phyloP scores from a whole-genome alignment of 768 basidiomycete genomes.

The Strobilomyces echinocephalus region DNA sequence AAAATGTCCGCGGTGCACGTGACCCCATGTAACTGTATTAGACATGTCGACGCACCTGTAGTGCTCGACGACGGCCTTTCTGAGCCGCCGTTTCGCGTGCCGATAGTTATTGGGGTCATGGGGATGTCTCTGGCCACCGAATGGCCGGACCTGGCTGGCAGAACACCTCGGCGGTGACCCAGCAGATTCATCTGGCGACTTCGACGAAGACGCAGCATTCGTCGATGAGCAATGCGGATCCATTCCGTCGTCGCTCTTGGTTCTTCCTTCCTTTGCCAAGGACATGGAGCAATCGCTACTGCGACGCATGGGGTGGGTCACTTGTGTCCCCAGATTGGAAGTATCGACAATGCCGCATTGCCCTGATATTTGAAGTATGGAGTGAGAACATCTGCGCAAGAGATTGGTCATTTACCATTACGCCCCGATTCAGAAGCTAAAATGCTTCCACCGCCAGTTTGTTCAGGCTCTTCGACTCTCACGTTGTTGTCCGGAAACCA shows the following conservation, averaged over 20 bases:
- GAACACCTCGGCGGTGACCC: not conserved
- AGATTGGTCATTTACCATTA: not conserved
- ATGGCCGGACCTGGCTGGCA: not conserved
- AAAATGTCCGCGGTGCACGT: not conserved
- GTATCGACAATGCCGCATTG: not conserved
- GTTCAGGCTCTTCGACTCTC: not conserved
- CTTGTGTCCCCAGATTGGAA: not conserved
- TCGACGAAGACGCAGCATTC: too few species aligned
- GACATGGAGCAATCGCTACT: not conserved
- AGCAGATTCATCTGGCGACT: too few species aligned
- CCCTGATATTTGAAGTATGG: not conserved
- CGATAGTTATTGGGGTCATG: slow-evolving; percentile 72
- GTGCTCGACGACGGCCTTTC: slow-evolving; percentile 77
- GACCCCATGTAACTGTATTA: not conserved
- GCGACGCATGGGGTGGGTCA: not conserved
- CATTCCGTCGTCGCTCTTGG: not conserved
- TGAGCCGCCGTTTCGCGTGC: slow-evolving; percentile 76
- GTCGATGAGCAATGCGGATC: too few species aligned
- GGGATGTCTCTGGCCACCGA: not conserved
- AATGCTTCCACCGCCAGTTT: not conserved
- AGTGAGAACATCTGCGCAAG: not conserved
- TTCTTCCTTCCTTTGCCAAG: not conserved
- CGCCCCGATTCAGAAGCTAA: not conserved
- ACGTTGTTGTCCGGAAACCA: not conserved
- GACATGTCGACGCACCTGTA: slow-evolving; percentile 51